Base-by-base conservation (phyloP, 257 asterid species). In the Ligustrum vulgare region DNA sequence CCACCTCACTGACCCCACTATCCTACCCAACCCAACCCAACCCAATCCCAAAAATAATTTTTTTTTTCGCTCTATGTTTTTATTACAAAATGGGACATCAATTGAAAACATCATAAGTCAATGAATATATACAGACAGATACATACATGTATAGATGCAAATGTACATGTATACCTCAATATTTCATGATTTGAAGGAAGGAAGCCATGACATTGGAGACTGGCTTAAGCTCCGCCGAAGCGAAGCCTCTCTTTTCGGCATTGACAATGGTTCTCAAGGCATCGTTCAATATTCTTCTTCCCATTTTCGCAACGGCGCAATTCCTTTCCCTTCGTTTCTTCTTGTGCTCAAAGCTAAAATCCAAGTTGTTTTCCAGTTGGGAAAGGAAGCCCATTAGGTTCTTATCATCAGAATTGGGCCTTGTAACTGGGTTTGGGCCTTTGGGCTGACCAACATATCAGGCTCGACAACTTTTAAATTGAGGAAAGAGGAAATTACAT, bases 151-250 rank as follows among this genome's bases (percentile, higher is more conserved):
- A 41, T 12, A 32, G 39, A 37, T 8, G 64, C 23, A 16, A 2
- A 5, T n/a, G 62, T 51, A 39, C 9, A 43, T 0, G 70, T 6
- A 8, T 74, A 91, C 98, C 98, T 87, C 97, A 81, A 82, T 90
- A 87, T 83, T 90, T 92, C 98, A 94, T 94, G 88, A 94, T 94
- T 73, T 92, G 93, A 32, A 94, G 91, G 84, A 94, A 94, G 54
- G 94, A 86, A n/a, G 98, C 79, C 70, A 92, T 85, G 80, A 89
- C 96, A 79, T 87, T 70, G 45, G 98, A 94, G 80, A 92, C 35
- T 10, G 97, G 98, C 71, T 87, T 80, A 25, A 94, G 97, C 81
- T 91, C 88, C 35, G 98, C 81, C 0, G 99, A 86, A 65, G 96
- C 96, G 66, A 94, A 94, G 8, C 96, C 94, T 84, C 99, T 87